Percentiles rank a stretch among this genome's conserved stretches.
These are phyloP conservation scores for Plantago coronopus DNA, from an alignment of 305 asterid genomes.

Conservation along the genomic window DNA sequence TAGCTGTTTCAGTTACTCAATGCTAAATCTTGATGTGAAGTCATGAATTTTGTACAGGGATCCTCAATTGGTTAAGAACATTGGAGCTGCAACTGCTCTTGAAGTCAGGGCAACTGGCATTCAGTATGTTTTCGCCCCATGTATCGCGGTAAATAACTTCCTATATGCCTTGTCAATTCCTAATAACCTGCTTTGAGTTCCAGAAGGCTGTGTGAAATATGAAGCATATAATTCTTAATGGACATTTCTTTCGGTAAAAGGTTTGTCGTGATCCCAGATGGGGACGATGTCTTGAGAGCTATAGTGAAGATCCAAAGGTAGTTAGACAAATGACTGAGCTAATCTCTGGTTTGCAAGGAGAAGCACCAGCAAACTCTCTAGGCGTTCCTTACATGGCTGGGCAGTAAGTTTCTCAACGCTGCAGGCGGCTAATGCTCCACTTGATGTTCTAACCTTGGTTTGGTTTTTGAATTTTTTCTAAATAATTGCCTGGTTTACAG, in stretches of 20 bases:
- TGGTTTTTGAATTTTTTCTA: not conserved
- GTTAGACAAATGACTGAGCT: slow-evolving; percentile 43
- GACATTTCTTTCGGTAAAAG: slow-evolving; percentile 17
- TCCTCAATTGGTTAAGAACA: slow-evolving; percentile 43
- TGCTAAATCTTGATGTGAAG: too few relatives aligned
- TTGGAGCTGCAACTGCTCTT: slow-evolving; percentile 70
- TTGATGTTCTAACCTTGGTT: not conserved
- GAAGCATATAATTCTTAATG: not conserved
- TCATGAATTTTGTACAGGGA: slow-evolving; percentile 30
- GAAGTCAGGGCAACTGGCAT: slow-evolving; percentile 67
- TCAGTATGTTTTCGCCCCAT: slow-evolving; percentile 56
- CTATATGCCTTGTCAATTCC: not conserved
- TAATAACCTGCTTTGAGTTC: not conserved
- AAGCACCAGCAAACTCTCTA: slow-evolving; percentile 27
- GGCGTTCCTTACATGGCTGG: slow-evolving; percentile 41
- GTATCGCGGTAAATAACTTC: slow-evolving; percentile 47
- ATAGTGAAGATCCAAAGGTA: slow-evolving; percentile 37
- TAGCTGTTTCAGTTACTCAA: not conserved
- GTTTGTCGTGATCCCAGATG: slow-evolving; percentile 57
- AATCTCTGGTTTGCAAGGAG: slow-evolving; percentile 48
- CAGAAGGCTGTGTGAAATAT: not conserved
- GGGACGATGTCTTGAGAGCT: slow-evolving; percentile 55
- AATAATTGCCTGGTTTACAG: slow-evolving; percentile 21
- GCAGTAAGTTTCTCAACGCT: slow-evolving; percentile 31
- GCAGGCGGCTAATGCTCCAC: too few relatives aligned